A percentile compares a stretch with the other conserved stretches of the same genome.
Conservation (phyloP, 2,329 filamentous ascomycete genomes). For the Colletotrichum cuscutae region DNA sequence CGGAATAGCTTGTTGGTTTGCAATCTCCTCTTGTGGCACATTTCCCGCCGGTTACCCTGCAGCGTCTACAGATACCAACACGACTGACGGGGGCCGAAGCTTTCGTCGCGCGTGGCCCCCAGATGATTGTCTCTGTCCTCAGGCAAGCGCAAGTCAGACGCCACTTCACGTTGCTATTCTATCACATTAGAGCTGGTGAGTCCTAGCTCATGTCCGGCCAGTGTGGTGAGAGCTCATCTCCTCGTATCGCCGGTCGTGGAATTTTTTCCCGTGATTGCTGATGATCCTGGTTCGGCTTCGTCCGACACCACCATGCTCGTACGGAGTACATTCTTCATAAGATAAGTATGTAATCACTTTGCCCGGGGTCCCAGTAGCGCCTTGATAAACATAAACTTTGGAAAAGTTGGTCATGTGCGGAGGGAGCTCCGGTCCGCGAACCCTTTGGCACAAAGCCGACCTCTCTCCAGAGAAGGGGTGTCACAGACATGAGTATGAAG, state of each 20-base stretch:
- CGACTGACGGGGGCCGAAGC: slow-evolving; percentile 35
- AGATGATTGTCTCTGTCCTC: not conserved
- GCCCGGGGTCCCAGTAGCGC: not conserved
- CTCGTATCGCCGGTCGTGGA: not conserved
- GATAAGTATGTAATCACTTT: not conserved
- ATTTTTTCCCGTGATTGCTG: not conserved
- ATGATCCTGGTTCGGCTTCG: not conserved
- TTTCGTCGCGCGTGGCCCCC: not conserved
- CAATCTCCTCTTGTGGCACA: slow-evolving; percentile 39
- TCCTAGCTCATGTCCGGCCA: not conserved
- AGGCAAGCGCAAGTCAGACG: not conserved
- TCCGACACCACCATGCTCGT: not conserved
- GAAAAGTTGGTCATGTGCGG: not conserved
- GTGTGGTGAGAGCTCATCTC: not conserved
- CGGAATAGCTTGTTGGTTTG: slow-evolving; percentile 39
- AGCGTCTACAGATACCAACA: slow-evolving; percentile 36
- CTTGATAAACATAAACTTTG: not conserved
- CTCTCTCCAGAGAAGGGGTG: not conserved
- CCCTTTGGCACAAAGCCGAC: not conserved
- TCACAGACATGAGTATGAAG: not conserved
- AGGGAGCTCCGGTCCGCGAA: not conserved
- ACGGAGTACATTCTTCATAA: too few relatives aligned
- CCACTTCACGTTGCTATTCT: not conserved
- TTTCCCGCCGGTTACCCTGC: slow-evolving; percentile 42
- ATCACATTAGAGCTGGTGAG: not conserved